These are phyloP conservation scores for Huntiella omanensis DNA, from an alignment of 2,329 filamentous ascomycete genomes.

Conservation along the genomic window DNA sequence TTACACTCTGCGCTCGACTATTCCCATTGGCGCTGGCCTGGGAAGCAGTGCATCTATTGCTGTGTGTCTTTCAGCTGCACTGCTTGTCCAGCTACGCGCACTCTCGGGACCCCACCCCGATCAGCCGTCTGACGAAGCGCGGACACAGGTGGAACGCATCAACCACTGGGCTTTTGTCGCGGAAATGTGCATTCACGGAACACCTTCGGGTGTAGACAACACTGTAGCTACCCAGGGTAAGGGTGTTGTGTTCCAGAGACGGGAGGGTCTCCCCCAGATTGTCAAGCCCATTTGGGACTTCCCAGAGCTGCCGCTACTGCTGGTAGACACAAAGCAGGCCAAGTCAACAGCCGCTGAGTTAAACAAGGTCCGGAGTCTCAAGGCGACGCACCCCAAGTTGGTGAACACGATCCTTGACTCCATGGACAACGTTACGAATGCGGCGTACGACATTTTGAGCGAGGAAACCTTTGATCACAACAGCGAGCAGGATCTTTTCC, in stretches of 20 bases:
- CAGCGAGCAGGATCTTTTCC: slow-evolving; percentile 43
- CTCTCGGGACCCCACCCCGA: slow-evolving; percentile 82
- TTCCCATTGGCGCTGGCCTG: slow-evolving; percentile 78
- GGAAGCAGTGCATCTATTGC: slow-evolving; percentile 89
- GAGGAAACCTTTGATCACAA: slow-evolving; percentile 49
- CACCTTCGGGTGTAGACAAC: slow-evolving; percentile 92
- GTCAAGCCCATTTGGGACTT: slow-evolving; percentile 71
- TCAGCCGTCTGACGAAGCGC: slow-evolving; percentile 73
- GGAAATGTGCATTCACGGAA: slow-evolving; percentile 94
- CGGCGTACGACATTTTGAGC: slow-evolving; percentile 34
- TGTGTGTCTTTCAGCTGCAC: slow-evolving; percentile 68
- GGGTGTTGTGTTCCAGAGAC: slow-evolving; percentile 73
- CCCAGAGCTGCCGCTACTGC: slow-evolving; percentile 72
- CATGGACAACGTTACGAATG: slow-evolving; percentile 54
- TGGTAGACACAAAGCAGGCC: slow-evolving; percentile 75
- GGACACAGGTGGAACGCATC: slow-evolving; percentile 79
- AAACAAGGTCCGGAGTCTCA: slow-evolving; percentile 61
- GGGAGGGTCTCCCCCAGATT: slow-evolving; percentile 17
- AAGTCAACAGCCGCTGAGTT: slow-evolving; percentile 79
- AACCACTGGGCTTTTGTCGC: slow-evolving; percentile 96
- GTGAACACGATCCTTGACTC: slow-evolving; percentile 67
- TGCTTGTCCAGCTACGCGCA: slow-evolving; percentile 74
- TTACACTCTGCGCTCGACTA: slow-evolving; percentile 82
- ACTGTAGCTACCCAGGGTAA: slow-evolving; percentile 88
- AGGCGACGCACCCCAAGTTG: slow-evolving; percentile 52